These are phyloP conservation scores for Vitellaria paradoxa DNA, from an alignment of 179 eudicot species.

Conservation along the genomic window DNA sequence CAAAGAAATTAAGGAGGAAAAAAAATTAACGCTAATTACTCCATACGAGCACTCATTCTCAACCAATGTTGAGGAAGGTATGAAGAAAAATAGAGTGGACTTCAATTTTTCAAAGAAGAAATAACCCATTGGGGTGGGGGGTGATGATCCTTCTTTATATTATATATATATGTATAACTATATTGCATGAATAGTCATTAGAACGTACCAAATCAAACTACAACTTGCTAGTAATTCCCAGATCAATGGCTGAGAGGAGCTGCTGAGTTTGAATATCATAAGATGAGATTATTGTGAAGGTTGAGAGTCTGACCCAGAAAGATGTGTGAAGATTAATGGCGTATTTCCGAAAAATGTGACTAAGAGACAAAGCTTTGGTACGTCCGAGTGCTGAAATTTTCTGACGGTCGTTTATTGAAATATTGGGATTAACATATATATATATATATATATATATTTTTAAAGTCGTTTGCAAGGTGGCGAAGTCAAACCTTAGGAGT, in stretches of 20 bases:
- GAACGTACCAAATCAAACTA: neutral
- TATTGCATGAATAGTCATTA: neutral
- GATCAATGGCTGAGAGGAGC: neutral
- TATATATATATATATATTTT: neutral
- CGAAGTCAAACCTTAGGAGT: slow-evolving; percentile 11
- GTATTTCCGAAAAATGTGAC: neutral
- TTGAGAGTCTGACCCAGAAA: neutral
- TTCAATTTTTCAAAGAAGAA: neutral
- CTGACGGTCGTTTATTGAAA: neutral
- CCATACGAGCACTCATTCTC: neutral
- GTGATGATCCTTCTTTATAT: neutral
- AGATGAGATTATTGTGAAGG: too few relatives aligned
- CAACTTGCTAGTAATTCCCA: neutral
- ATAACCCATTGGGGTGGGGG: neutral
- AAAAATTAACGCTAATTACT: neutral
- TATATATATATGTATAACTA: too few relatives aligned
- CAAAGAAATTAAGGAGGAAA: neutral
- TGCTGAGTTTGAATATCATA: neutral
- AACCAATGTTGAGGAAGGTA: neutral
- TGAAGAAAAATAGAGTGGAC: neutral
- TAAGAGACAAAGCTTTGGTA: neutral
- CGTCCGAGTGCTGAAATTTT: neutral
- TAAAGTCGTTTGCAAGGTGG: neutral
- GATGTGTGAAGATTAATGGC: neutral
- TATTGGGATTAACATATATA: neutral